These are phyloP conservation scores for Talaromyces atroroseus DNA, from an alignment of 2,329 filamentous ascomycete genomes.

Conservation along the genomic window DNA sequence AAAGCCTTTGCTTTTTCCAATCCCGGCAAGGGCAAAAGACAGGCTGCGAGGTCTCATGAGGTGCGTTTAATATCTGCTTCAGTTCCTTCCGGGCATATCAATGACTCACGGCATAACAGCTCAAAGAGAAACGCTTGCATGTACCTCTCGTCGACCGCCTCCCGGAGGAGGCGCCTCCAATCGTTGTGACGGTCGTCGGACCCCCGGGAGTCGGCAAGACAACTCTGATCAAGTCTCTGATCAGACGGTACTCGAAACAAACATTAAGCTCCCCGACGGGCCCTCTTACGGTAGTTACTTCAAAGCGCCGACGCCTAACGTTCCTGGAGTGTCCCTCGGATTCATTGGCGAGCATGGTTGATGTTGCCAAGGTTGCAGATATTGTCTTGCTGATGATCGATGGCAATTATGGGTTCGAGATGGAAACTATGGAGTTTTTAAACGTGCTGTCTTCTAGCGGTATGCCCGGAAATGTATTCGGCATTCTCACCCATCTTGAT, in stretches of 20 bases:
- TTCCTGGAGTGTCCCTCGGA: slow-evolving; percentile 95
- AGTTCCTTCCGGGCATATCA: neutral
- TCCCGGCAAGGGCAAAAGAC: slow-evolving; percentile 72
- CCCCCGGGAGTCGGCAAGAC: slow-evolving; percentile 90
- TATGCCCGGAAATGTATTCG: slow-evolving; percentile 98
- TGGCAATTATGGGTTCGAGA: slow-evolving; percentile 97
- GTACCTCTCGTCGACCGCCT: slow-evolving; percentile 94
- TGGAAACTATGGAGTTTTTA: slow-evolving; percentile 99
- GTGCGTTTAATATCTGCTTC: slow-evolving; percentile 29
- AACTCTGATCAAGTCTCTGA: slow-evolving; percentile 87
- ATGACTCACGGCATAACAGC: slow-evolving; percentile 43
- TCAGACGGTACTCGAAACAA: slow-evolving; percentile 93
- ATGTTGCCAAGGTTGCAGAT: slow-evolving; percentile 93
- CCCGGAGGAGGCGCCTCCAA: slow-evolving; percentile 88
- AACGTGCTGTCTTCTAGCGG: slow-evolving; percentile 89
- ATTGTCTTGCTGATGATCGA: slow-evolving; percentile 98
- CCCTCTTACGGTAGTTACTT: slow-evolving; percentile 92
- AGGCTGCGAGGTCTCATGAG: slow-evolving; percentile 53
- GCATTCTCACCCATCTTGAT: slow-evolving; percentile 92
- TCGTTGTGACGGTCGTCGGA: slow-evolving; percentile 89
- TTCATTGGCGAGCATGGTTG: slow-evolving; percentile 92
- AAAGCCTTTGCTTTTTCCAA: slow-evolving; percentile 85
- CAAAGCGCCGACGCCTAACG: slow-evolving; percentile 88
- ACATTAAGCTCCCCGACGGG: slow-evolving; percentile 83
- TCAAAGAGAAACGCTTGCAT: slow-evolving; percentile 93